Evolutionary conservation across 306 rosid genomes (phyloP), one percentile per base, ranked within the genome.

Genomic region (Cicer arietinum): DNA sequence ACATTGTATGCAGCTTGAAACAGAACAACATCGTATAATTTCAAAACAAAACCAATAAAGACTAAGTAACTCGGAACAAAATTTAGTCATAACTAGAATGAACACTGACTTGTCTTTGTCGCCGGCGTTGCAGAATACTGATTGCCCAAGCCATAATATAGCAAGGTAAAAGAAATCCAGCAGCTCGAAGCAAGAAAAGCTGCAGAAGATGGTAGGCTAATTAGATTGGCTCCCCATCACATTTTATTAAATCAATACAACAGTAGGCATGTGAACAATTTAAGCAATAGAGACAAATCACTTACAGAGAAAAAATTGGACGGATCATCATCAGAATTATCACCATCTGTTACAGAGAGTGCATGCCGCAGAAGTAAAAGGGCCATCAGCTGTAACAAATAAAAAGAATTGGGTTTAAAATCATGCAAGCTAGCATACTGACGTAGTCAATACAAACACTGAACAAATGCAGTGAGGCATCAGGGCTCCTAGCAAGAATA

Each of bases 101-200:
- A 63, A 73, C 22, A 58, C 84, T 70, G 14, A 95, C 99, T 86
- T 88, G 99, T 92, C 97, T 90, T 80, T 91, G 99, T 63, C 96
- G 92, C 57, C 97, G 85, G 9, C 92, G 98, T 82, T 95, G 99
- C 89, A 95, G 86, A 77, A 95, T 86, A 80, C 93, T 90, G 84
- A 95, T 87, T 75, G 97, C 99, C 91, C 99, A 95, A 73, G 99
- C 98, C 98, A 95, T 95, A 14, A 95, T 90, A 76, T 95, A 95
- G 87, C 97, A 95, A 74, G 99, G 99, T 78, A 95, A 86, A 57
- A 95, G 92, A 89, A 92, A 95, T 41, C 99, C 96, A 83, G 97
- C 98, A 37, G 96, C 98, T 17, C 97, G 89, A 72, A 95, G 98
- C 86, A 95, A 83, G 90, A 91, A 94, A 70, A 94, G 91, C 98